phyloP scores from a whole-genome alignment of 1,284 basidiomycete genomes.

The Tilletia horrida region DNA sequence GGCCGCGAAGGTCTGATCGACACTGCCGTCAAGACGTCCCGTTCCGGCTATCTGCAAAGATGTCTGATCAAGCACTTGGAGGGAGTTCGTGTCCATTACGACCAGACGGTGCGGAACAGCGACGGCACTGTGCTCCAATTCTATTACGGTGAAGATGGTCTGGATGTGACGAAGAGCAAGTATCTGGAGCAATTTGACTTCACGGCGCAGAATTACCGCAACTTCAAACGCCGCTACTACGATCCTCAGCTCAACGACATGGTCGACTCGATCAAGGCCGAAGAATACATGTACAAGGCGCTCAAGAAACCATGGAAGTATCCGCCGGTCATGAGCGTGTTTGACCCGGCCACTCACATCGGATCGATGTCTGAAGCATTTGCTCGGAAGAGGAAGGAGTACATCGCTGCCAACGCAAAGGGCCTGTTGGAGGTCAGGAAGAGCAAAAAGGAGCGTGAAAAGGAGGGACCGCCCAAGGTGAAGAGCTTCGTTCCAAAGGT shows the following conservation, averaged over 20 bases:
- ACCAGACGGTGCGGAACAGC: slow-evolving; percentile 93
- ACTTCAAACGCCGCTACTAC: slow-evolving; percentile 70
- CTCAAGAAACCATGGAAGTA: slow-evolving; percentile 76
- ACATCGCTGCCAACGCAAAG: slow-evolving; percentile 74
- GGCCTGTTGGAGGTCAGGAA: slow-evolving; percentile 64
- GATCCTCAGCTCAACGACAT: slow-evolving; percentile 63
- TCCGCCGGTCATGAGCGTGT: slow-evolving; percentile 73
- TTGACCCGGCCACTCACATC: slow-evolving; percentile 74
- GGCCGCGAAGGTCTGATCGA: slow-evolving; percentile 98
- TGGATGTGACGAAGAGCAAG: slow-evolving; percentile 82
- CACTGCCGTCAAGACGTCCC: slow-evolving; percentile 97
- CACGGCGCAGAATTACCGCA: slow-evolving; percentile 78
- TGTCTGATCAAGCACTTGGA: slow-evolving; percentile 99
- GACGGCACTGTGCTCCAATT: slow-evolving; percentile 94
- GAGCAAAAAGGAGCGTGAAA: slow-evolving; percentile 60
- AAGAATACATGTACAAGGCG: slow-evolving; percentile 79
- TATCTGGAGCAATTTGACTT: slow-evolving; percentile 81
- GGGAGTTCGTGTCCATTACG: slow-evolving; percentile 92
- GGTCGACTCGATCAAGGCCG: slow-evolving; percentile 70
- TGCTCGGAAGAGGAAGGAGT: slow-evolving; percentile 74
- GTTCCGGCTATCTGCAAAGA: slow-evolving; percentile 95
- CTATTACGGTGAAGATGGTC: slow-evolving; percentile 90
- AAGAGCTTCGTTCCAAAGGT: slow-evolving; percentile 31
- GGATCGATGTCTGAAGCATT: slow-evolving; percentile 92
- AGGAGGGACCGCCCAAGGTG: slow-evolving; percentile 49